Evolutionary conservation across 2,329 filamentous ascomycete species (phyloP).

Genomic region (Grosmannia huntii): DNA sequence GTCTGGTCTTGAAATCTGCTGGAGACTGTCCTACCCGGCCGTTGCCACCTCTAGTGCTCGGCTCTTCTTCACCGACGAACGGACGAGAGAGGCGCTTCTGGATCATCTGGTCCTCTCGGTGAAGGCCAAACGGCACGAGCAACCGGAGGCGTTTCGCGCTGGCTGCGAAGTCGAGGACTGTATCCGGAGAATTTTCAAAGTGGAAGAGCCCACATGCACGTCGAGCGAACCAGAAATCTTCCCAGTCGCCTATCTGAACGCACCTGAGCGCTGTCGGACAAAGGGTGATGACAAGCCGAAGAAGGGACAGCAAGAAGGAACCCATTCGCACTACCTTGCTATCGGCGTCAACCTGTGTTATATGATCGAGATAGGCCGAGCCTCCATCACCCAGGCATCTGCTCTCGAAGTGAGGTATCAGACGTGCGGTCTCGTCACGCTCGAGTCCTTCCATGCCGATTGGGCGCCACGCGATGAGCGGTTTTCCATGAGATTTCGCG

Average conservation of each 20-base stretch:
- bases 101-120: constrained; percentile 27
- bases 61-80: constrained; percentile 34
- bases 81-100: constrained; percentile 38
- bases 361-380: constrained; percentile 35
- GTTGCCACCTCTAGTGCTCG: constrained; percentile 33
- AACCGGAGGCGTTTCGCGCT: constrained; percentile 24
- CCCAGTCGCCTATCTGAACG: constrained; percentile 36
- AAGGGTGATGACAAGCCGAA: constrained; percentile 27
- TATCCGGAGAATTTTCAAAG: constrained; percentile 32
- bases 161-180: constrained; percentile 33
- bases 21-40: constrained; percentile 31
- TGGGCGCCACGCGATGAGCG: constrained; percentile 40
- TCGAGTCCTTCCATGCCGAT: constrained; percentile 38
- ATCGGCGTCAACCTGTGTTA: constrained; percentile 41
- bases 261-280: constrained; percentile 20
- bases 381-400: constrained; percentile 29
- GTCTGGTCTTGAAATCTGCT: constrained; percentile 44
- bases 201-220: constrained; percentile 26
- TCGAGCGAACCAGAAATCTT: constrained; percentile 31
- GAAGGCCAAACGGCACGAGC: constrained; percentile 19
- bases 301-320: constrained; percentile 29
- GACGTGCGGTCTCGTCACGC: constrained; percentile 37
- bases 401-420: constrained; percentile 33
- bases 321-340: constrained; percentile 42
- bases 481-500: constrained; percentile 41